These are phyloP conservation scores for Vachellia pachyceras DNA, from an alignment of 306 rosid species.

Conservation along the genomic window DNA sequence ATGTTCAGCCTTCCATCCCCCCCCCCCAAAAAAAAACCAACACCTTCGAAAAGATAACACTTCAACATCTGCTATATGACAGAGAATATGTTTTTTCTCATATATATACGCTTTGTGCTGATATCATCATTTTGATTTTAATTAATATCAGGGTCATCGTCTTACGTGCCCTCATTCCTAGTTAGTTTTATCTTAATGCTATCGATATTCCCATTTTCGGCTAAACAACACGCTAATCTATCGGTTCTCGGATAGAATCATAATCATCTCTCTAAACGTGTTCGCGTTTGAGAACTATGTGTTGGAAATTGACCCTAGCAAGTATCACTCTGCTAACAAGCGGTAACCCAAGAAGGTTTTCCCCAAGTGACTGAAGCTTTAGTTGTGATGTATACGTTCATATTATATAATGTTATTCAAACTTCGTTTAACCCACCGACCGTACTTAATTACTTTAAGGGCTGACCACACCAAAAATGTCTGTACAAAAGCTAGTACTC, in stretches of 20 bases:
- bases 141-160: not conserved
- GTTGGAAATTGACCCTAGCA: not conserved
- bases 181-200: not conserved
- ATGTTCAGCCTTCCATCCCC: not conserved
- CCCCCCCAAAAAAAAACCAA: not conserved
- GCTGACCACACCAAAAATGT: not conserved
- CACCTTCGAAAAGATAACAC: not conserved
- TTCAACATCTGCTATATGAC: not conserved
- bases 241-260: not conserved
- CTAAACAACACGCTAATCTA: slow-evolving; percentile 12
- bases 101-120: not conserved
- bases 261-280: not conserved
- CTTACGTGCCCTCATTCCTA: not conserved
- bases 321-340: not conserved
- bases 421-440: not conserved
- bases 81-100: not conserved
- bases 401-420: not conserved
- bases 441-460: not conserved
- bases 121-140: not conserved
- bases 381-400: not conserved
- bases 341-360: not conserved
- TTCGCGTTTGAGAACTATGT: not conserved
- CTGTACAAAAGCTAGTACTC: not conserved
- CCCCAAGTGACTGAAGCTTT: not conserved
- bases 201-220: slow-evolving; percentile 1